phyloP scores from a whole-genome alignment of 345 rosid genomes.

The Lepidium sativum region DNA sequence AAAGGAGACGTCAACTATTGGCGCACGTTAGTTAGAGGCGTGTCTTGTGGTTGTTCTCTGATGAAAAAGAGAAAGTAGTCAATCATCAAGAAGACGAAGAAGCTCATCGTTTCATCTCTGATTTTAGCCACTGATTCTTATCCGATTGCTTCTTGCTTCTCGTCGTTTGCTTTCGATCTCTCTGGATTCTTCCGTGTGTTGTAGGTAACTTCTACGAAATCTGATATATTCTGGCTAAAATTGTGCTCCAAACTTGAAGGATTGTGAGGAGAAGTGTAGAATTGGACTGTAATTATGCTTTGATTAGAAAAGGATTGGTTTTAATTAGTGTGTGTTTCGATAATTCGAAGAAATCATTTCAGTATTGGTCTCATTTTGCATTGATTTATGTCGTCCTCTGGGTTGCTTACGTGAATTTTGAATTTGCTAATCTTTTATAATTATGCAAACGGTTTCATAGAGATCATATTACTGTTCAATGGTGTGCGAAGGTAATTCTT shows the following conservation, averaged over 20 bases:
- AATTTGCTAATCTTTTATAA: not conserved
- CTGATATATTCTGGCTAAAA: not conserved
- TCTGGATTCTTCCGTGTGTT: not conserved
- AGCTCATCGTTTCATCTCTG: not conserved
- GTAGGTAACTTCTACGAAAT: not conserved
- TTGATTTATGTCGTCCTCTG: not conserved
- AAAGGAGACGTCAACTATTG: not conserved
- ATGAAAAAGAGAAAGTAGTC: not conserved
- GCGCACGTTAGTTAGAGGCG: conserved; percentile 22
- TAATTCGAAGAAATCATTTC: not conserved
- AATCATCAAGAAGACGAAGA: not conserved
- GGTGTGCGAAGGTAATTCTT: conserved; percentile 4
- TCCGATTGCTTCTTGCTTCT: conserved; percentile 4
- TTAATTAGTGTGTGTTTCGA: not conserved
- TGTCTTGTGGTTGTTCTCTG: conserved; percentile 1
- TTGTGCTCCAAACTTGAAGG: not conserved
- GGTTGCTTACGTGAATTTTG: not conserved
- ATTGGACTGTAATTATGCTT: not conserved
- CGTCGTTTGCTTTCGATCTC: not conserved
- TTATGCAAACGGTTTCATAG: not conserved
- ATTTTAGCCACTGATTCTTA: not conserved
- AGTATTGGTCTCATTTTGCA: not conserved
- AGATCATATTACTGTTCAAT: not conserved
- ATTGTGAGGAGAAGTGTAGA: not conserved
- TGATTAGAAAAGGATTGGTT: not conserved